Evolutionary conservation across 2,329 filamentous ascomycete genomes (phyloP).

Genomic region (Neocucurbitaria cava): DNA sequence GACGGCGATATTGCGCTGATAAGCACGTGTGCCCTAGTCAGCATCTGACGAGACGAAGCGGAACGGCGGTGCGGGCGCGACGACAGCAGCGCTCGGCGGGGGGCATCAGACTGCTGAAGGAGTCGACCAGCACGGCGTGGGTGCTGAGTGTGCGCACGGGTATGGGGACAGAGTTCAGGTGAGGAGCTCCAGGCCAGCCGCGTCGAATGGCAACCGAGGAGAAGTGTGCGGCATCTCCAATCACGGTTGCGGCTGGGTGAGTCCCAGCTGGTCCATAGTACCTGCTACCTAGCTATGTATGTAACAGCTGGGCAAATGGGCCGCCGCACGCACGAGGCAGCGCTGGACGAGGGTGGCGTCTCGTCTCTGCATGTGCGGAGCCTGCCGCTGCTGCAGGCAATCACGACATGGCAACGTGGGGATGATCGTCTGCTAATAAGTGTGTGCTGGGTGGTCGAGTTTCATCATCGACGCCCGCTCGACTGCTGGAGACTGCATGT

Average conservation of each 20-base stretch:
- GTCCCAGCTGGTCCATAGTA: constrained; percentile 29
- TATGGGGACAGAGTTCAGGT: constrained; percentile 17
- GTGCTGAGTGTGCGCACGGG: constrained; percentile 3
- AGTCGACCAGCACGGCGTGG: constrained; percentile 17
- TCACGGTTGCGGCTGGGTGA: constrained; percentile 25
- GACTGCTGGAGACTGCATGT: too few species aligned
- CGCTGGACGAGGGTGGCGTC: constrained; percentile 29
- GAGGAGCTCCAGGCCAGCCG: constrained; percentile 26
- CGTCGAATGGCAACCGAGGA: constrained; percentile 27
- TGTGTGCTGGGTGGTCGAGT: background rate
- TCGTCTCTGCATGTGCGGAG: constrained; percentile 30
- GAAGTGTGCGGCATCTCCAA: constrained; percentile 32
- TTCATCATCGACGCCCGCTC: too few species aligned
- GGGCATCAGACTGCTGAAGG: constrained; percentile 5
- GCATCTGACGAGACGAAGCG: constrained; percentile 13
- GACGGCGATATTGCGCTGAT: constrained; percentile 42
- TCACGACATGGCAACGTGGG: constrained; percentile 3
- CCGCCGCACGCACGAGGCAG: constrained; percentile 22
- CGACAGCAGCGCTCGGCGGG: constrained; percentile 9
- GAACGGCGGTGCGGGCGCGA: constrained; percentile 18
- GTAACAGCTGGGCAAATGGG: constrained; percentile 19
- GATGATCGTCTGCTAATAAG: background rate
- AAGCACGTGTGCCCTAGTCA: constrained; percentile 42
- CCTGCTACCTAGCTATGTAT: too few species aligned
- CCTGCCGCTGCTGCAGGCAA: constrained; percentile 19